Percentiles rank a stretch among this genome's conserved stretches.
These are phyloP conservation scores for Alnus glutinosa DNA, from an alignment of 306 rosid species.

Conservation along the genomic window DNA sequence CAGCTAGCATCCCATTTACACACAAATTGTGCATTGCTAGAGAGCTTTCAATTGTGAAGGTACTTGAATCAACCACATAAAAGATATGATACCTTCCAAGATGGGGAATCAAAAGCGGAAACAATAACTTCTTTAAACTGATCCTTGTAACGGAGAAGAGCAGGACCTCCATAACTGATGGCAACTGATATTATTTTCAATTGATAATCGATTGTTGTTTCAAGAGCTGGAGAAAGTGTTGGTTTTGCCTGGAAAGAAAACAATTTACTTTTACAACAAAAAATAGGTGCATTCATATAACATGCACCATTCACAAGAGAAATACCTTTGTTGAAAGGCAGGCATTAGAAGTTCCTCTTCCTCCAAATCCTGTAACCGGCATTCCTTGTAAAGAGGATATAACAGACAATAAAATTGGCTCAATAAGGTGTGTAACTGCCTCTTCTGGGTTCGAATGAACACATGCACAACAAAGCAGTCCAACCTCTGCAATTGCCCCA, in stretches of 20 bases:
- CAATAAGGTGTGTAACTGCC: conserved; percentile 78
- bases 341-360: conserved; percentile 56
- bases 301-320: conserved; percentile 27
- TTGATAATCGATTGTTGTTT: conserved; percentile 92
- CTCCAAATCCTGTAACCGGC: conserved; percentile 85
- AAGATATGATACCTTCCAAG: conserved; percentile 78
- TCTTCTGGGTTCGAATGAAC: conserved; percentile 92
- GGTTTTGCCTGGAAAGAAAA: conserved; percentile 68
- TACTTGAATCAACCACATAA: conserved; percentile 26
- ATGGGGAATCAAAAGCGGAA: conserved; percentile 93
- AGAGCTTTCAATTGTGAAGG: conserved; percentile 16
- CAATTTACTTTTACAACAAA: conserved; percentile 26
- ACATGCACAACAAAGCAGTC: conserved; percentile 96
- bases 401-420: conserved; percentile 78
- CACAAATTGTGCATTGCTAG: neutral
- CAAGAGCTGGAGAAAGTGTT: conserved; percentile 92
- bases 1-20: conserved; percentile 15
- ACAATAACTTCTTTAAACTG: conserved; percentile 69
- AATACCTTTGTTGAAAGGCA: conserved; percentile 65
- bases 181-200: conserved; percentile 84
- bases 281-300: conserved; percentile 27
- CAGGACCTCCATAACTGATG: conserved; percentile 83
- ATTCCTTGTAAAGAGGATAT: conserved; percentile 80
- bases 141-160: conserved; percentile 73
- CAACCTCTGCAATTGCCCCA: conserved; percentile 98